These are phyloP conservation scores for Endogone sp. DNA, from an alignment of 192 early-diverging fungal genomes.

Conservation along the genomic window DNA sequence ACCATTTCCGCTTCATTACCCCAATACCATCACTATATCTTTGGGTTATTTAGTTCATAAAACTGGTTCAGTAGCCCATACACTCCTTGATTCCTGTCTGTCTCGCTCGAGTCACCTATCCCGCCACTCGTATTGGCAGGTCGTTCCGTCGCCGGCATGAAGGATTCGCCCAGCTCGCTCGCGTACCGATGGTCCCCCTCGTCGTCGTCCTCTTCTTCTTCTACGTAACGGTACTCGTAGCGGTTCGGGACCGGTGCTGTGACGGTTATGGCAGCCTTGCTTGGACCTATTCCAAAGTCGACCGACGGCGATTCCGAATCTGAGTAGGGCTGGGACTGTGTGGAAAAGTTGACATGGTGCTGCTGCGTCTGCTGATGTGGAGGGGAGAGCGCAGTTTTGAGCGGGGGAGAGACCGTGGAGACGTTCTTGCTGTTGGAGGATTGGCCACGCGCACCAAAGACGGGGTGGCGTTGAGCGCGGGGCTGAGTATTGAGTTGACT, in stretches of 20 bases:
- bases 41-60: conserved; percentile 48
- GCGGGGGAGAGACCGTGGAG: conserved; percentile 10
- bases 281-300: not conserved
- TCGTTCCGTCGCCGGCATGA: conserved; percentile 14
- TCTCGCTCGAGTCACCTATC: conserved; percentile 20
- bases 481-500: conserved; percentile 34
- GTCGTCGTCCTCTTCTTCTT: conserved; percentile 17
- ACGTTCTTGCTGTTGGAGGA: conserved; percentile 9
- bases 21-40: conserved; percentile 13
- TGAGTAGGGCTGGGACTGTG: conserved; percentile 1
- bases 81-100: not conserved
- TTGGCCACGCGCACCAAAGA: conserved; percentile 1
- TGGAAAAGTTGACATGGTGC: not conserved
- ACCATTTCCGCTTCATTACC: not conserved
- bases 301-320: not conserved
- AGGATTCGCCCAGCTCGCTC: conserved; percentile 7
- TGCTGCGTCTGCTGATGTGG: conserved; percentile 4
- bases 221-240: conserved; percentile 16
- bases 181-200: conserved; percentile 17
- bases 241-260: not conserved
- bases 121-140: conserved; percentile 19
- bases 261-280: not conserved
- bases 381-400: conserved; percentile 18
- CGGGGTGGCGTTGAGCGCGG: not conserved
- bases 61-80: conserved; percentile 51